Percentiles rank a stretch among this genome's conserved stretches.
Evolutionary conservation across 2,329 filamentous ascomycete genomes (phyloP).

Genomic region (Paramyrothecium sp.): DNA sequence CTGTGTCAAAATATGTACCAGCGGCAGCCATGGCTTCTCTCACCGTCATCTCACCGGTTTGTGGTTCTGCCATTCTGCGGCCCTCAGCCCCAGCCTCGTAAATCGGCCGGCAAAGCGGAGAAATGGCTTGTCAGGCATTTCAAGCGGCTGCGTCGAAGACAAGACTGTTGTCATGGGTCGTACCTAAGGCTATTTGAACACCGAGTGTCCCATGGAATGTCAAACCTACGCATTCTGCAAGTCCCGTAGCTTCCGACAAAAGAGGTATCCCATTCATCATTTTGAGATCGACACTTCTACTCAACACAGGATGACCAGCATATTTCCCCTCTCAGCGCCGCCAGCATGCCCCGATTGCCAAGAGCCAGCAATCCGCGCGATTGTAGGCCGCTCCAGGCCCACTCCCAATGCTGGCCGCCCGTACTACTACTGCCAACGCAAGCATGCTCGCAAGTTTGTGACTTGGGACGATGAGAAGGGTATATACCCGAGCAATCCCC

Average conservation of each 20-base stretch:
- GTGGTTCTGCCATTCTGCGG: background rate
- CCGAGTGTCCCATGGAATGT: background rate
- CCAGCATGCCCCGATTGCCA: background rate
- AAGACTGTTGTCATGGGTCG: background rate
- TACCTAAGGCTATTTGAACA: background rate
- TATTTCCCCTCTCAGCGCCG: background rate
- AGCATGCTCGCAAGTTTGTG: background rate
- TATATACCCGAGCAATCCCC: background rate
- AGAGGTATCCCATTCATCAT: background rate
- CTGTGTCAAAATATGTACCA: background rate
- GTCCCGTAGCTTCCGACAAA: background rate
- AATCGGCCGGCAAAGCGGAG: background rate
- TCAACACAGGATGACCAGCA: background rate
- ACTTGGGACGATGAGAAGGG: background rate
- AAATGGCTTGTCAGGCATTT: background rate
- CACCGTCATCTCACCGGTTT: background rate
- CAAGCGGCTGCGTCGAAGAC: background rate
- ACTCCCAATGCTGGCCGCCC: background rate
- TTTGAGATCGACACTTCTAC: background rate
- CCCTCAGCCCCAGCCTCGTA: background rate
- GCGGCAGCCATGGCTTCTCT: background rate
- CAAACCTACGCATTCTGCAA: background rate
- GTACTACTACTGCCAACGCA: background rate
- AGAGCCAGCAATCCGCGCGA: background rate
- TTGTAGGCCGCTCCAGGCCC: background rate